Base-by-base conservation (phyloP, 352 stramenopile genomes). In the Elongisporangium prolatum region DNA sequence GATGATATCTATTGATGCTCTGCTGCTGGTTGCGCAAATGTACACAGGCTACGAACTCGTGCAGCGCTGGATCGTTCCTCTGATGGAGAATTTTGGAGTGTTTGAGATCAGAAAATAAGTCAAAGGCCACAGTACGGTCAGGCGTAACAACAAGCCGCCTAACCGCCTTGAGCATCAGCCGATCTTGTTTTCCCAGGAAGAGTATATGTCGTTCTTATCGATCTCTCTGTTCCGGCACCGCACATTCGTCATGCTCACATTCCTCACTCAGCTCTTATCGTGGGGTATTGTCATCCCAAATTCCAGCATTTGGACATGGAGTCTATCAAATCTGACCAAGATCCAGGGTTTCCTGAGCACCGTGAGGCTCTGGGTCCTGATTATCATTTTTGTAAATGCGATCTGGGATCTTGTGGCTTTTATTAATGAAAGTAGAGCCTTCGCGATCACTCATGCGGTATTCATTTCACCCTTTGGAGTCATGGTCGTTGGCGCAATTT, bases 241-340 rank as follows among this genome's bases (percentile, higher is more conserved):
- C 4, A 65, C 66, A 2, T 60, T 74, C 1, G 66, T 75, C 11
- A 51, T 75, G 2, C 59, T 79, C 13, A 67, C 57, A 4, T 4
- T 70, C 24, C 37, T 68, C 18, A 69, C 64, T 3, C 69, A 72
- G 22, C 25, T 80, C 34, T 48, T 89, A 25, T 87, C 74, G 25
- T 89, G 79, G 79, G 52, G 84, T 10, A 62, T 89, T 54, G 61
- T 87, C n/a, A 60, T 87, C 10, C 77, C 75, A 5, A 83, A 78
- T 55, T 68, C 75, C 40, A 68, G 76, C 40, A 71, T 84, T 34
- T 84, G 70, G 60, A 71, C 63, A 10, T 74, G 71, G 49, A 74
- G 60, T 4, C 55, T 50, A 10, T 83, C 73, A 1, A 50, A 44
- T 6, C 49, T 53, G 17, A 63, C 60, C 24, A 70, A 69, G 54